Conservation (phyloP, 306 rosid species). For the Morella rubra region DNA sequence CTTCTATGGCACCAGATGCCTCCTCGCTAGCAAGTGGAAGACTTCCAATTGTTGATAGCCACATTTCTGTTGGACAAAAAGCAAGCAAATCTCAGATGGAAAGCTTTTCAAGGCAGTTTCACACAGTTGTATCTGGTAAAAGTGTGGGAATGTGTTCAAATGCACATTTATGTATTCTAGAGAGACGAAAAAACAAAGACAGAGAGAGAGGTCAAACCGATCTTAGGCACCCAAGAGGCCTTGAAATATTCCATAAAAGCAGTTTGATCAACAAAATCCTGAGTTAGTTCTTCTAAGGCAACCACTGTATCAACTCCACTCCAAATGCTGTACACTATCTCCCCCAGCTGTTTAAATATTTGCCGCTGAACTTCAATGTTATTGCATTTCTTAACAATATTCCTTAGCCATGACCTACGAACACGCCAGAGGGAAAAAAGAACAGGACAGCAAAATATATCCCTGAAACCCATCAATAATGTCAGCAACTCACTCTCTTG, state of each 20-base stretch:
- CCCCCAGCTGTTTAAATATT: conserved; percentile 77
- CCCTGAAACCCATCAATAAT: conserved; percentile 49
- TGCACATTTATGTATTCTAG: conserved; percentile 7
- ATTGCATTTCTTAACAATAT: conserved; percentile 73
- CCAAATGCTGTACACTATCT: conserved; percentile 68
- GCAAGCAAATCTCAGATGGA: conserved; percentile 7
- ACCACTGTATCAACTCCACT: conserved; percentile 46
- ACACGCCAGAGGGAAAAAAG: conserved; percentile 90
- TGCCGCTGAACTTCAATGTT: conserved; percentile 79
- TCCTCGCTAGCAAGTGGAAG: conserved; percentile 91
- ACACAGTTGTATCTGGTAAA: conserved; percentile 2
- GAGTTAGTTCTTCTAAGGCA: conserved; percentile 61
- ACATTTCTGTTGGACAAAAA: conserved; percentile 62
- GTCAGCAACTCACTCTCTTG: conserved; percentile 26
- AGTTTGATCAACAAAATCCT: conserved; percentile 85
- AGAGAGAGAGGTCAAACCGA: conserved; percentile 68
- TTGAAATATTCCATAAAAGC: conserved; percentile 85
- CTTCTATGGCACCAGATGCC: conserved; percentile 91
- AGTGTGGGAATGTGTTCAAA: conserved; percentile 1
- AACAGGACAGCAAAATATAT: conserved; percentile 74
- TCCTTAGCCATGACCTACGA: conserved; percentile 92
- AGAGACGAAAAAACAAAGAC: conserved; percentile 33
- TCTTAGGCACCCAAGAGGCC: conserved; percentile 82
- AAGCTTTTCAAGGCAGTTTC: conserved; percentile 13
- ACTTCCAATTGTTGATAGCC: conserved; percentile 80